Evolutionary conservation across 83 land plant genomes (phyloP).

Genomic region (Larix sibirica): DNA sequence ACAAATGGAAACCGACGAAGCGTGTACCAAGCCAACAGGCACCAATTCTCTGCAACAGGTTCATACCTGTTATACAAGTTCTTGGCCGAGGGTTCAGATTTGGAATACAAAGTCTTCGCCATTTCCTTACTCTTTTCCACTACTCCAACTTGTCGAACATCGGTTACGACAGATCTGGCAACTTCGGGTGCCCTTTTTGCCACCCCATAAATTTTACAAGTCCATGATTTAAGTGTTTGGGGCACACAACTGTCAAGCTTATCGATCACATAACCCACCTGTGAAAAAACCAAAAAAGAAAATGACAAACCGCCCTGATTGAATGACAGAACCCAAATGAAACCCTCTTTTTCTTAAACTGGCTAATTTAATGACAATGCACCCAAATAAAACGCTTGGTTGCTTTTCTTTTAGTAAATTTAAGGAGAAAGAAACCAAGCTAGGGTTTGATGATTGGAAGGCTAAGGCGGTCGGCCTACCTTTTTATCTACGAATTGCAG

Average conservation of each 20-base stretch:
- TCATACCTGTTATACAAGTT: constrained; percentile 38
- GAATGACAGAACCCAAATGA: no score
- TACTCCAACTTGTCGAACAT: constrained; percentile 35
- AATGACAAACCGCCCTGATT: no score
- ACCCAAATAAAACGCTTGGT: no score
- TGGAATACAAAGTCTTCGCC: constrained; percentile 8
- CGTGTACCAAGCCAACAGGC: constrained; percentile 40
- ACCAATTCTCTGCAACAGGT: constrained; percentile 49
- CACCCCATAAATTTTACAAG: constrained; percentile 25
- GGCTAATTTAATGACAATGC: no score
- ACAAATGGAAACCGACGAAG: constrained; percentile 42
- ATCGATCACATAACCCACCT: constrained; percentile 42
- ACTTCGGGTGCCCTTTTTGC: constrained; percentile 46
- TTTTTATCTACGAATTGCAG: constrained; percentile 59
- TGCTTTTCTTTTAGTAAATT: no score
- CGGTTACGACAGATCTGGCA: constrained; percentile 39
- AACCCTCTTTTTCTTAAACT: no score
- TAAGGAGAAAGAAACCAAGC: background rate
- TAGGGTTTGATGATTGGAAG: no score
- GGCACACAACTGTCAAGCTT: constrained; percentile 29
- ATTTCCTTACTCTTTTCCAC: background rate
- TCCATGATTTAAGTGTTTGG: constrained; percentile 29
- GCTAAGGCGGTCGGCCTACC: constrained; percentile 18
- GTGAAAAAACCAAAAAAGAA: background rate
- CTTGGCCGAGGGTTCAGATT: constrained; percentile 21